Base-by-base conservation (phyloP, 164 flowering plant genomes). In the Santalum album region DNA sequence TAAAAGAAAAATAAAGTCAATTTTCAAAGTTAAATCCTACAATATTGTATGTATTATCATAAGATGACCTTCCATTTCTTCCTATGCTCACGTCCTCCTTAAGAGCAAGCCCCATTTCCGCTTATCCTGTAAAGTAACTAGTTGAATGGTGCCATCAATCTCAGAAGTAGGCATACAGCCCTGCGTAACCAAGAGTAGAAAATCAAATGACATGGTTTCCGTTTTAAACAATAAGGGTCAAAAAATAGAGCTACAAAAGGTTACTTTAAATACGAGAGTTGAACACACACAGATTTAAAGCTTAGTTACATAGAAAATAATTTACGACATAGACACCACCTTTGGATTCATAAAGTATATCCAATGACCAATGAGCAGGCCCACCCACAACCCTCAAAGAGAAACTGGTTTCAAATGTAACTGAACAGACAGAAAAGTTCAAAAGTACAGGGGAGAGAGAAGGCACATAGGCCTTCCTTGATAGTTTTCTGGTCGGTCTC, bases 101-200 rank as follows among this genome's bases (percentile, higher is more conserved):
- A 42, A 92, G 80, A 60, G 96, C 98, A 58, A 92, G 57, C 29
- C 86, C 83, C 49, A 89, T 89, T 80, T 86, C 96, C 45, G 98
- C 96, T 64, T 89, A 89, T 11, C 98, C 95, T 40, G 82, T 71
- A 22, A 92, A 94, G 67, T 84, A 92, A 64, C 96, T 89, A 89
- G 86, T 76, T 89, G 94, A 65, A 92, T 92, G 54, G 98, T 89
- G 11, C 98, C 96, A 74, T 92, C 96, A 64, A 92, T 92, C 80
- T 92, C 98, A 50, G 98, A 89, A 46, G 96, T 92, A 57, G 89
- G 74, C 57, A 92, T 85, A 53, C 84, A 89, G 19, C 96, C 98
- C 98, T 92, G 83, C 65, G 32, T 34, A 55, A 59, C 51, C 40
- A 63, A 59, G 44, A 64, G 23, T n/a, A 38, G 3, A 9, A 54